Evolutionary conservation across 2,329 filamentous ascomycete genomes (phyloP), one percentile per base, ranked within the genome.

Genomic region (Pseudocercospora fuligena): DNA sequence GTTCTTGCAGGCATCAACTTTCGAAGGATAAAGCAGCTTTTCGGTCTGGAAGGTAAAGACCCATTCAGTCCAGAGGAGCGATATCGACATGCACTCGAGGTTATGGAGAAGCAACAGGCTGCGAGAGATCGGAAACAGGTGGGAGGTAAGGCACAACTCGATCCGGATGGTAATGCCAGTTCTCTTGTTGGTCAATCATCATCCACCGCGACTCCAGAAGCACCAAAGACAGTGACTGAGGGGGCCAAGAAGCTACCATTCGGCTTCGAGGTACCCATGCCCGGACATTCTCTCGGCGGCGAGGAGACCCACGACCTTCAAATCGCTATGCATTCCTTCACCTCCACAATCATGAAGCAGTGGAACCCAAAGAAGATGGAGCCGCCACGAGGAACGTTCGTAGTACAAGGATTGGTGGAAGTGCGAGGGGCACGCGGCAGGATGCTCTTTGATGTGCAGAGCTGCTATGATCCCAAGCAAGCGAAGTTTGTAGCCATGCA

Each of bases 381-480:
- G 40, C 73, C 79, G 0, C 82, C 83, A 5, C 78, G 82, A 12
- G 84, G 84, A 2, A 78, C 77, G 2, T 79, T 85, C 60, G 66
- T 81, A 0, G 78, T 85, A 12, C 73, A 76, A 1, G 84, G 83
- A 3, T 63, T 84, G 36, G 75, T 86, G 1, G 82, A 85, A 64
- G 71, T 85, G 2, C 73, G 78, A n/a, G 83, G 83, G 6, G 71
- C 75, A 8, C 77, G 74, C 53, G 82, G 80, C 0, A 76, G 75
- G 49, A 70, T 81, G 64, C 79, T 80, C 5, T 67, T 85, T n/a
- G 82, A 84, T 64, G 80, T 85, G 2, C 66, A 72, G 8, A 80
- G 77, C 5, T 77, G 75, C 5, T 86, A 85, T 68, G 82, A 85
- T 64, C 82, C 82, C 0, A 79, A 79, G 56, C 65, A 73, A 25